phyloP scores from a whole-genome alignment of 2,329 filamentous ascomycete species.

The Diaporthe citri region DNA sequence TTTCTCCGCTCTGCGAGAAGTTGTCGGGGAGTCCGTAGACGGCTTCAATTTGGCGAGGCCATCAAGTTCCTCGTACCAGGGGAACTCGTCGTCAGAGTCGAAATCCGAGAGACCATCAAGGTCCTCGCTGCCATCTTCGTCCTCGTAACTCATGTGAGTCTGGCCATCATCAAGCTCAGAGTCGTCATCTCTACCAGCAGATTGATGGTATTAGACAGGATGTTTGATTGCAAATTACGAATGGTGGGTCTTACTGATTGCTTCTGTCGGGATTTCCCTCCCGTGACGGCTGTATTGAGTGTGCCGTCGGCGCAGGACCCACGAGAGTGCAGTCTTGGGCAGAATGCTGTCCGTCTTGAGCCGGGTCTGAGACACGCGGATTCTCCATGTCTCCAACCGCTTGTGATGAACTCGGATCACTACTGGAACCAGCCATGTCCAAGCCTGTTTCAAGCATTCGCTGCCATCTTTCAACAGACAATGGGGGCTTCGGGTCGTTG shows the following conservation, averaged over 20 bases:
- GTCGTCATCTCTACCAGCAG: constrained; percentile 6
- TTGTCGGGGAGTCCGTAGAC: neutral
- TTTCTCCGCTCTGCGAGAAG: neutral
- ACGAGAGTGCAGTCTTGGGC: neutral
- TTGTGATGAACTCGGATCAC: neutral
- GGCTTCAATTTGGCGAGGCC: neutral
- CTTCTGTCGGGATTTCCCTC: neutral
- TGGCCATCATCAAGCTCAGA: neutral
- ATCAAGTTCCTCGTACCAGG: constrained; percentile 15
- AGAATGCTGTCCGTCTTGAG: neutral
- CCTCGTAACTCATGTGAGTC: neutral
- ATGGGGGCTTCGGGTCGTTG: neutral
- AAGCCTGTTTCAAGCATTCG: too few species aligned
- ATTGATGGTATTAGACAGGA: neutral
- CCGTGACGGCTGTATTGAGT: neutral
- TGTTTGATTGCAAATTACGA: too few species aligned
- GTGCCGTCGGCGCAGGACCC: neutral
- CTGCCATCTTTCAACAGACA: neutral
- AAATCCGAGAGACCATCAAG: too few species aligned
- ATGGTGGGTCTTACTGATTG: neutral
- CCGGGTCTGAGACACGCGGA: neutral
- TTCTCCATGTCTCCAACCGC: too few species aligned
- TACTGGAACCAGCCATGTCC: too few species aligned
- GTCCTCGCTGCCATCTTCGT: neutral
- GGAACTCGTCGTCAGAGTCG: neutral